Evolutionary conservation across 164 flowering plant genomes (phyloP), one percentile per base, ranked within the genome.

Genomic region (Nelumbo lutea): DNA sequence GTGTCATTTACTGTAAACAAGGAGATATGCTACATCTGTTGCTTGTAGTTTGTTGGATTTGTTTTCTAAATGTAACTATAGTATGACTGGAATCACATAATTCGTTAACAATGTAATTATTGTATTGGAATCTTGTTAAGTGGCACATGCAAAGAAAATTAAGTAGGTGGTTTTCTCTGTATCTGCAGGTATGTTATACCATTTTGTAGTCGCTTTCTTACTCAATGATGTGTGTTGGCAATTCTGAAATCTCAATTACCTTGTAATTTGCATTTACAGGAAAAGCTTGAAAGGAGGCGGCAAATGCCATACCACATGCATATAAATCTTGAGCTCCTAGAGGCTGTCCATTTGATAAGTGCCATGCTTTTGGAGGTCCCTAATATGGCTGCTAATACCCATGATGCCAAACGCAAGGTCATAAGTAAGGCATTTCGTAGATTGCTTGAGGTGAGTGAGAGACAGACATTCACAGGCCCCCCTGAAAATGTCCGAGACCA

Each of bases 251-350:
- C 14, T 9, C 15, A 9, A 14, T 13, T 3, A 46, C 7, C 5
- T 46, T 46, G 14, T 53, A 11, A 53, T 9, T 53, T 53, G 15
- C 14, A 44, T 70, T 74, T 72, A 27, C 85, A 95, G 97, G 98
- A 95, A 79, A 91, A 93, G 75, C 67, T 90, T 70, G 98, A 95
- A 74, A 83, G 97, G 70, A 88, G 96, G 67, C 78, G 97, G 27
- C 97, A 95, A 68, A 90, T 95, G 99, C 99, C 99, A 3, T 95
- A 95, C 77, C 99, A 95, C 76, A 95, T 95, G 99, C 99, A 95
- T 78, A 90, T 92, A 64, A 95, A 92, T 71, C 98, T 92, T 42
- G 99, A 95, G 82, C 93, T 95, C 15, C 77, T 95, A 43, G 98
- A 95, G 78, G 85, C 96, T 53, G 98, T 90, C 4, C 96, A 95